Evolutionary conservation across 495 filamentous ascomycete genomes (phyloP), one percentile per base, ranked within the genome.

Genomic region (Xeromyces bisporus): DNA sequence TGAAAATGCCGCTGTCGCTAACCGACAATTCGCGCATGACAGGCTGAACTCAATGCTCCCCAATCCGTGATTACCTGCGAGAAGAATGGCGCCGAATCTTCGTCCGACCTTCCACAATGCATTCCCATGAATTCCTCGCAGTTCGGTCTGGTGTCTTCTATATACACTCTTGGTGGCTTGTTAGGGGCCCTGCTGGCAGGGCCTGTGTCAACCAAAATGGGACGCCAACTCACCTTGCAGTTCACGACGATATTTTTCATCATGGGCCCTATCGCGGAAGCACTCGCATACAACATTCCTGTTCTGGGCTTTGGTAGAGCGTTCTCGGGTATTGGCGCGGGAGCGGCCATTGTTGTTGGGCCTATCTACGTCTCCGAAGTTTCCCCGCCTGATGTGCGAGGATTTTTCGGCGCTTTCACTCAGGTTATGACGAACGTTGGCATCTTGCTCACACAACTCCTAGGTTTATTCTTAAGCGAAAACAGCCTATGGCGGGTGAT

Each of bases 21-120:
- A 11, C 23, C 1, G 18, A 27, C n/a, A n/a, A 2, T 10, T 17
- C 23, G 31, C 25, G 23, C 27, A 30, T 25, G 10, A 24, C 47
- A 94, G 86, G 80, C 84, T 34, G 89, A 96, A 50, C 70, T 97
- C 17, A 97, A 97, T 50, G 81, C 89, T 17, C 89, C 89, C 7
- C 75, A 93, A 64, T 71, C 79, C 47, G 80, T 87, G 40, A 73
- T 96, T 39, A 85, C 77, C 31, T 91, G 81, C 60, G 69, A 73
- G 26, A 71, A 64, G 42, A 71, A 72, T 41, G 60, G 64, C 29
- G 65, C 73, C 34, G 62, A 62, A 31, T 40, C 62, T 3, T 34
- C 51, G 11, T 24, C 41, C 11, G 43, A 23, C 46, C 58, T 80
- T 11, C 72, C 75, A 24, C 73, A 79, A 64, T 93, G 86, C 44